A percentile compares a stretch with the other conserved stretches of the same genome.
Conservation (phyloP, 2,329 filamentous ascomycete genomes). For the Alternaria alternata region DNA sequence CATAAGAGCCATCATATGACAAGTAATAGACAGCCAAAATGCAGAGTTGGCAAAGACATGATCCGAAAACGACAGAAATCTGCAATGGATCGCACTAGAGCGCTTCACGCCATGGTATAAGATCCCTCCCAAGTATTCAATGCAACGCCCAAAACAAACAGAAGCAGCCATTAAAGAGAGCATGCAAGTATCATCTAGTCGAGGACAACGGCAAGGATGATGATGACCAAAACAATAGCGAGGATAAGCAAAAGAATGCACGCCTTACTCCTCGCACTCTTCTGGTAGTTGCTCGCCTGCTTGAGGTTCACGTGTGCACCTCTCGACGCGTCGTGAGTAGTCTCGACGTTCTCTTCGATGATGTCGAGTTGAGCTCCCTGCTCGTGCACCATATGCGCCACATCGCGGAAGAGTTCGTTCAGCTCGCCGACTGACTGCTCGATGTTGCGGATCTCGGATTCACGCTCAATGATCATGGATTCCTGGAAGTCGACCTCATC, state of each 20-base stretch:
- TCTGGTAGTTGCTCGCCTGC: slow-evolving; percentile 90
- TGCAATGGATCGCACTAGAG: slow-evolving; percentile 2
- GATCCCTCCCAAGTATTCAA: slow-evolving; percentile 10
- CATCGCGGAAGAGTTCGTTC: slow-evolving; percentile 95
- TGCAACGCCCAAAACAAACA: slow-evolving; percentile 15
- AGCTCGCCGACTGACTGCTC: slow-evolving; percentile 95
- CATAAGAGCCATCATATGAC: neutral
- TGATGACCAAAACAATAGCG: slow-evolving; percentile 85
- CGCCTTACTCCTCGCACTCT: slow-evolving; percentile 91
- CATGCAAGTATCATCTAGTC: slow-evolving; percentile 59
- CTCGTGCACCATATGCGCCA: slow-evolving; percentile 96
- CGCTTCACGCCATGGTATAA: slow-evolving; percentile 20
- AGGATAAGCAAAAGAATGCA: slow-evolving; percentile 91
- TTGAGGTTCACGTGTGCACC: slow-evolving; percentile 87
- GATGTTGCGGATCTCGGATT: slow-evolving; percentile 96
- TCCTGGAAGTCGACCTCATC: slow-evolving; percentile 98
- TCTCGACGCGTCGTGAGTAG: slow-evolving; percentile 79
- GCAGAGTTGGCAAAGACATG: neutral
- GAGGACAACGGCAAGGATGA: slow-evolving; percentile 84
- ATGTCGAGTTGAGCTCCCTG: slow-evolving; percentile 89
- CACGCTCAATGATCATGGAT: slow-evolving; percentile 91
- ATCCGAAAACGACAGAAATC: slow-evolving; percentile 1
- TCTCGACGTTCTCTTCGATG: slow-evolving; percentile 87
- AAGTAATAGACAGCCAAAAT: neutral
- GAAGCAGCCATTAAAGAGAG: neutral